Conservation (phyloP, 257 asterid species). For the Lithospermum erythrorhizon region DNA sequence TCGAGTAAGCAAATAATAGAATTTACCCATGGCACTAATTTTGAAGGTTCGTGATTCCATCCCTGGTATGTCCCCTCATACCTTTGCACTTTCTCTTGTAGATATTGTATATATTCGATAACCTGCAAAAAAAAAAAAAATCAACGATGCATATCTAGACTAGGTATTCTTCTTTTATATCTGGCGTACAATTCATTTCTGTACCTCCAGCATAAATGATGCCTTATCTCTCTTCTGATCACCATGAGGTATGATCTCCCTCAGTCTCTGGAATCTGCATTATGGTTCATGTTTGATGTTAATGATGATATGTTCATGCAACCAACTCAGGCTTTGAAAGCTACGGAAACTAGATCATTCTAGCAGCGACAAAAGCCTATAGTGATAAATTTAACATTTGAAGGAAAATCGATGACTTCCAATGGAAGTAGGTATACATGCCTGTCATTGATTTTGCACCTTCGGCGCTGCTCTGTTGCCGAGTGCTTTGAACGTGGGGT, state of each 20-base stretch:
- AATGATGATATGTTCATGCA: conserved; percentile 3
- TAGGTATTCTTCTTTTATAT: background rate
- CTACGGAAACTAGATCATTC: background rate
- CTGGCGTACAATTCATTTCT: background rate
- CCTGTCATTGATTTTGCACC: conserved; percentile 99
- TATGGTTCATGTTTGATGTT: background rate
- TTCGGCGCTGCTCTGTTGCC: conserved; percentile 96
- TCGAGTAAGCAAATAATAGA: background rate
- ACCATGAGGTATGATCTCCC: conserved; percentile 79
- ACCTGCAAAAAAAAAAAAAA: conserved; percentile 38
- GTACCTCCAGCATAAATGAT: conserved; percentile 84
- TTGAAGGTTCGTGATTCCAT: conserved; percentile 64
- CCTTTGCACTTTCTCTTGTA: conserved; percentile 81
- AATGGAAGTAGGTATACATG: conserved; percentile 18
- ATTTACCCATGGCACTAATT: conserved; percentile 57
- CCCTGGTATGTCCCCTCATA: conserved; percentile 52
- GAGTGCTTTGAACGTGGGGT: conserved; percentile 97
- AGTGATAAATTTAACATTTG: too few relatives aligned
- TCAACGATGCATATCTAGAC: conserved; percentile 10
- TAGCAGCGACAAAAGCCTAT: background rate
- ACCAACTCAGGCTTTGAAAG: background rate
- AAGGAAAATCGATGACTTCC: background rate
- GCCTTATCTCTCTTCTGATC: conserved; percentile 99
- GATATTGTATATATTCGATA: conserved; percentile 75
- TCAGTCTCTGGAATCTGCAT: conserved; percentile 75